Conservation (phyloP, 2,329 filamentous ascomycete genomes). For the Aspergillus quadrilineatus region DNA sequence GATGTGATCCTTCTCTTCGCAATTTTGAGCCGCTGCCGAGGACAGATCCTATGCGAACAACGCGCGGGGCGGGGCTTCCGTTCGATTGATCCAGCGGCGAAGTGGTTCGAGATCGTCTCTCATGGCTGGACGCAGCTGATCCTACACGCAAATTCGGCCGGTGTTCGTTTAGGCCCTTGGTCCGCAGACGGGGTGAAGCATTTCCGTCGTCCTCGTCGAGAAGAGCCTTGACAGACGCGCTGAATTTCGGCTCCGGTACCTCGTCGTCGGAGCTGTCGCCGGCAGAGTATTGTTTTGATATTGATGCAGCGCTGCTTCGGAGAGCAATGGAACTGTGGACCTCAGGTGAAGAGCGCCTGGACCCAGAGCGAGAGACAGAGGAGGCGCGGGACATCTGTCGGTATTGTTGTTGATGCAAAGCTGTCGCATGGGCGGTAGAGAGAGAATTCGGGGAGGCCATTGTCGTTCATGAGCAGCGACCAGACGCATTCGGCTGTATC, state of each 20-base stretch:
- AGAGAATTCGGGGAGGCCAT: constrained; percentile 42
- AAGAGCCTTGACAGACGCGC: constrained; percentile 84
- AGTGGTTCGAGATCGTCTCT: constrained; percentile 35
- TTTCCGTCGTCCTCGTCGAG: constrained; percentile 56
- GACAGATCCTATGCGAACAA: constrained; percentile 41
- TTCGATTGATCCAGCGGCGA: constrained; percentile 40
- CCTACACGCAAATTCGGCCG: constrained; percentile 26
- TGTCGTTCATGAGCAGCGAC: constrained; percentile 19
- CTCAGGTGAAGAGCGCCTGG: constrained; percentile 35
- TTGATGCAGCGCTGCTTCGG: constrained; percentile 21
- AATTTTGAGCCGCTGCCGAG: constrained; percentile 30
- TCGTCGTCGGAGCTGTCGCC: constrained; percentile 95
- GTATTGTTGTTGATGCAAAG: constrained; percentile 35
- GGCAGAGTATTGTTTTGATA: constrained; percentile 43
- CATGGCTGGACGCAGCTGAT: constrained; percentile 29
- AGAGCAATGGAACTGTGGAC: constrained; percentile 20
- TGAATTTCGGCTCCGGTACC: constrained; percentile 86
- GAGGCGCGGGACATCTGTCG: constrained; percentile 41
- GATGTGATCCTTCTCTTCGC: constrained; percentile 40
- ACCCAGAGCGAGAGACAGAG: constrained; percentile 32
- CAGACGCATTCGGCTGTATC: constrained; percentile 22
- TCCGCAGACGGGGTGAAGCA: constrained; percentile 49
- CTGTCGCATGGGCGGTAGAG: constrained; percentile 37
- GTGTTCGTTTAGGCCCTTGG: constrained; percentile 26
- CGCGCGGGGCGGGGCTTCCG: constrained; percentile 44